Percentiles rank a stretch among this genome's conserved stretches.
Evolutionary conservation across 306 rosid species (phyloP).

Genomic region (Quercus variabilis): DNA sequence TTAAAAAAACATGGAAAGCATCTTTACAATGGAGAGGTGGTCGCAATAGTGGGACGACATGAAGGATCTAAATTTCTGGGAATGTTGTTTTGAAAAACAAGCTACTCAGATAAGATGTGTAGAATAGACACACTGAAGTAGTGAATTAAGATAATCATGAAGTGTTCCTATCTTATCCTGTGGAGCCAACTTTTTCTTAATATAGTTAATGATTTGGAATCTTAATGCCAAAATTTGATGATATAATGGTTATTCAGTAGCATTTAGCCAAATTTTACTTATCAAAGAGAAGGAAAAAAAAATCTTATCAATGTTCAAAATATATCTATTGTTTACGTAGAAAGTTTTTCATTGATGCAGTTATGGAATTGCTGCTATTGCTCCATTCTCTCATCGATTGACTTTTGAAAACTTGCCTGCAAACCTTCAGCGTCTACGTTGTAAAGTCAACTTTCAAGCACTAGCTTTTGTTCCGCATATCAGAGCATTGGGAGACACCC

Average conservation of each 20-base stretch:
- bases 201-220: not conserved
- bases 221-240: not conserved
- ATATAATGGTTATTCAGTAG: not conserved
- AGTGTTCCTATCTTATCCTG: too few relatives aligned
- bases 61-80: not conserved
- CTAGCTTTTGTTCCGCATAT: slow-evolving; percentile 84
- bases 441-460: slow-evolving; percentile 94
- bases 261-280: not conserved
- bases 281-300: too few relatives aligned
- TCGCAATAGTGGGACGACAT: not conserved
- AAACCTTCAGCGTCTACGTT: slow-evolving; percentile 81
- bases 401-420: slow-evolving; percentile 80
- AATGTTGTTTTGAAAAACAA: not conserved
- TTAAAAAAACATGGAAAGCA: not conserved
- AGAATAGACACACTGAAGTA: not conserved
- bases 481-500: slow-evolving; percentile 79
- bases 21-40: not conserved
- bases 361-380: slow-evolving; percentile 83
- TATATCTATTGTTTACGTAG: slow-evolving; percentile 1
- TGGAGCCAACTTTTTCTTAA: too few relatives aligned
- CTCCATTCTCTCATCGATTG: slow-evolving; percentile 96
- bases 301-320: too few relatives aligned
- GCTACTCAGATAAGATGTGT: not conserved
- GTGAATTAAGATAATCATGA: too few relatives aligned
- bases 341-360: slow-evolving; percentile 30